Evolutionary conservation across 169 alveolate genomes (phyloP), one percentile per base, ranked within the genome.

Genomic region (Cryptosporidium sp.): DNA sequence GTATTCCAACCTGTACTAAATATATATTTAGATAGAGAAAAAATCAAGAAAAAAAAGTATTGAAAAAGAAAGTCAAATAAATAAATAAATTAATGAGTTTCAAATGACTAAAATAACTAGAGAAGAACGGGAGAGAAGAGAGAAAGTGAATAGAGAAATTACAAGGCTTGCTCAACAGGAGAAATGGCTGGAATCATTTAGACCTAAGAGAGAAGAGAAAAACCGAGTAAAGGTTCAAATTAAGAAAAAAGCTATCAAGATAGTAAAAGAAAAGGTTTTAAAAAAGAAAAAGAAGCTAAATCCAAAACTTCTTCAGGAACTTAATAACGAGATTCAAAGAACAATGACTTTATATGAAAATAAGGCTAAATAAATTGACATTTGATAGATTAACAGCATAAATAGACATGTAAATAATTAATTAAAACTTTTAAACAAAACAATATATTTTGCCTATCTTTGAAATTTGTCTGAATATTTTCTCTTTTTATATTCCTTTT

Each of bases 151-250:
- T 48, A 62, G 62, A n/a, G 39, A 45, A n/a, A 62, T 80, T 37
- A 16, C 89, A 26, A 52, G 62, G 65, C 62, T 62, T 18, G 62
- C 62, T 62, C 52, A 42, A 16, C 42, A 80, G 42, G 80, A 80
- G 45, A 80, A 60, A n/a, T 80, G 89, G 89, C 51, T 80, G n/a
- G 72, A 42, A 9, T 21, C 72, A 18, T 80, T 80, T 29, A 37
- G 12, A 6, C 75, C 89, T 26, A 80, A 80, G 42, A 80, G 75
- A 80, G 23, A 35, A 26, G 73, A 80, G 44, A 80, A 80, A 33
- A 33, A 80, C 26, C 62, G 75, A 62, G 29, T 18, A 42, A 80
- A 44, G 23, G 44, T 39, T 26, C 52, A 80, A 31, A 23, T 65
- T 5, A 62, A 60, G 33, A 80, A 42, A 33, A 61, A 65, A 33